Evolutionary conservation across 192 early-diverging fungal species (phyloP), one percentile per base, ranked within the genome.

Genomic region (Mortierella claussenii): DNA sequence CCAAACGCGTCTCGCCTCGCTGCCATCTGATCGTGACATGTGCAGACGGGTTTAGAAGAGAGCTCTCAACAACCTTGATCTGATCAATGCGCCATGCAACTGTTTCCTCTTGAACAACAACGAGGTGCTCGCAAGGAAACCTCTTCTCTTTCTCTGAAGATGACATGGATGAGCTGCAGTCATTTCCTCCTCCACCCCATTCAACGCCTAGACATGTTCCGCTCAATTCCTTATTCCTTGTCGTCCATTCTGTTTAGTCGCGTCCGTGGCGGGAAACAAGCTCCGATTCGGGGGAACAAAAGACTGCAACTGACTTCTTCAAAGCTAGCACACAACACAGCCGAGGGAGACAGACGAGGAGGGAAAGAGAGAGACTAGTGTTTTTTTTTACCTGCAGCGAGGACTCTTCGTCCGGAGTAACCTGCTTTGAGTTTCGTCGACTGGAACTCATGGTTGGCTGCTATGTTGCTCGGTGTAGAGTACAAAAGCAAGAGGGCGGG

Each of bases 381-480:
- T 48, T 53, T 50, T 36, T 27, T 54, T 53, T 75, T 75, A 75
- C 70, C 70, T 75, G 70, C 56, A 65, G 52, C n/a, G 47, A 5
- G 30, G 59, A 60, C 9, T 60, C 73, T 21, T 67, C 64, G 18
- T 76, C 73, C 13, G 64, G 44, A 2, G 65, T 62, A 58, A 76
- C 61, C 73, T 76, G 73, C 65, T 76, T 76, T 57, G 73, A 67
- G 58, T 67, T 76, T 52, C 73, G 31, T 30, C 65, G 31, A 60
- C 58, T 67, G 3, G 73, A 67, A 32, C 58, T 76, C 73, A 76
- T 76, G 5, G 24, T 54, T 49, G 37, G n/a, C n/a, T n/a, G n/a
- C n/a, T 62, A 13, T 57, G 40, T 57, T 43, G 24, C 26, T 26
- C n/a, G 55, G 21, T 3, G 52, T 18, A 21, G 32, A 32, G n/a